Evolutionary conservation across 2,329 filamentous ascomycete species (phyloP).

Genomic region (Exophiala phaeomuriformis): DNA sequence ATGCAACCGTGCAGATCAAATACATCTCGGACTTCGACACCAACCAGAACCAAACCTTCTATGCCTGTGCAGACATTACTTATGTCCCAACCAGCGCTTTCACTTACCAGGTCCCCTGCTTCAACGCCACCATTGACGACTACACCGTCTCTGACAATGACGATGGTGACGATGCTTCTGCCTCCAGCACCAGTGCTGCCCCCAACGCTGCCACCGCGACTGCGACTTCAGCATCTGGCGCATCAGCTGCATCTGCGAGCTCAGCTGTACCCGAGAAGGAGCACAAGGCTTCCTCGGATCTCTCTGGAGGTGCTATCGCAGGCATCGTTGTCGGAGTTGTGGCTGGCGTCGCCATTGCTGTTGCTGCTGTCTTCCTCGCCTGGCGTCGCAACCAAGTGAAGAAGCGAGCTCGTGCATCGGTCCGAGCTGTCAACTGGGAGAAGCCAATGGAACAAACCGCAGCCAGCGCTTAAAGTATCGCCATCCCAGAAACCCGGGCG

Average conservation of each 20-base stretch:
- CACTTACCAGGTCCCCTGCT: constrained; percentile 39
- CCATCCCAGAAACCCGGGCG: too few species aligned
- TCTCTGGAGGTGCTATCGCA: constrained; percentile 39
- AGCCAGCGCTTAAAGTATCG: neutral
- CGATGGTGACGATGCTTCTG: constrained; percentile 1
- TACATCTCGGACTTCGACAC: constrained; percentile 39
- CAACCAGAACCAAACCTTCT: constrained; percentile 40
- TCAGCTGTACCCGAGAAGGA: constrained; percentile 22
- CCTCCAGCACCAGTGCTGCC: constrained; percentile 18
- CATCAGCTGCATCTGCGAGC: constrained; percentile 26
- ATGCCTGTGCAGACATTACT: constrained; percentile 43
- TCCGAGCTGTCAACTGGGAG: constrained; percentile 21
- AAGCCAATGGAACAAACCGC: neutral
- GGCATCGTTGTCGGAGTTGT: constrained; percentile 33
- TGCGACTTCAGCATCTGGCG: constrained; percentile 11
- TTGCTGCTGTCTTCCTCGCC: constrained; percentile 11
- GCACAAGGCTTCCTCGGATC: constrained; percentile 22
- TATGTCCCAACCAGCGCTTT: constrained; percentile 38
- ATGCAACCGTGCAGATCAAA: constrained; percentile 42
- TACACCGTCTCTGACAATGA: constrained; percentile 27
- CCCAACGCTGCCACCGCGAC: constrained; percentile 12
- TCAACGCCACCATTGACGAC: constrained; percentile 40
- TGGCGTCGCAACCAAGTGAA: constrained; percentile 18
- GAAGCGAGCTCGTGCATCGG: constrained; percentile 13
- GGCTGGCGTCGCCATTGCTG: constrained; percentile 8